Percentiles rank a stretch among this genome's conserved stretches.
These are phyloP conservation scores for Monosporozyma yasuniensis DNA, from an alignment of 805 yeast genomes.

Conservation along the genomic window DNA sequence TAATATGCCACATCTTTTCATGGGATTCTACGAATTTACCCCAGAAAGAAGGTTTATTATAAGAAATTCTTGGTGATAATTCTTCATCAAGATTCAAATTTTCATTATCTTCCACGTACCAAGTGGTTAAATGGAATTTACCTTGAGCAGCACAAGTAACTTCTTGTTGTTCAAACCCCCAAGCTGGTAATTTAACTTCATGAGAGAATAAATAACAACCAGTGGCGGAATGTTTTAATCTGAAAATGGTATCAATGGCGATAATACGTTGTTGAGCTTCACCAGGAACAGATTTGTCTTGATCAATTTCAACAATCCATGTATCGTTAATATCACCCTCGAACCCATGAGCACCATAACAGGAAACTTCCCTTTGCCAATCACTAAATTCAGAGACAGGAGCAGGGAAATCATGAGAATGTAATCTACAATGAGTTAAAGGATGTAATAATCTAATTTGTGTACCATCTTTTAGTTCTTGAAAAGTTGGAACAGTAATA, in stretches of 20 bases:
- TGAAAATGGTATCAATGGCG: constrained; percentile 62
- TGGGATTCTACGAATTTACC: constrained; percentile 60
- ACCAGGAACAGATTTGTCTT: constrained; percentile 40
- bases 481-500: constrained; percentile 48
- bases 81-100: constrained; percentile 39
- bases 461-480: constrained; percentile 56
- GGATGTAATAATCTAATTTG: constrained; percentile 60
- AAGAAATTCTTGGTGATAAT: constrained; percentile 40
- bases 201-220: constrained; percentile 74
- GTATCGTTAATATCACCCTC: constrained; percentile 81
- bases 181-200: constrained; percentile 63
- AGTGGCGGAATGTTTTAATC: constrained; percentile 70
- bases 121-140: constrained; percentile 46
- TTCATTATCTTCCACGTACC: constrained; percentile 67
- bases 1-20: constrained; percentile 67
- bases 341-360: constrained; percentile 70
- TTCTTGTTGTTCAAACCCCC: constrained; percentile 82
- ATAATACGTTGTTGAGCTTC: constrained; percentile 47
- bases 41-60: constrained; percentile 45
- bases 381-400: constrained; percentile 60
- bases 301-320: constrained; percentile 65
- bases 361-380: constrained; percentile 77
- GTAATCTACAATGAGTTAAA: constrained; percentile 55
- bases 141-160: constrained; percentile 74
- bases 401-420: constrained; percentile 75